Percentiles rank a stretch among this genome's conserved stretches.
phyloP scores from a whole-genome alignment of 768 basidiomycete genomes.

The Lactifluus volemus region DNA sequence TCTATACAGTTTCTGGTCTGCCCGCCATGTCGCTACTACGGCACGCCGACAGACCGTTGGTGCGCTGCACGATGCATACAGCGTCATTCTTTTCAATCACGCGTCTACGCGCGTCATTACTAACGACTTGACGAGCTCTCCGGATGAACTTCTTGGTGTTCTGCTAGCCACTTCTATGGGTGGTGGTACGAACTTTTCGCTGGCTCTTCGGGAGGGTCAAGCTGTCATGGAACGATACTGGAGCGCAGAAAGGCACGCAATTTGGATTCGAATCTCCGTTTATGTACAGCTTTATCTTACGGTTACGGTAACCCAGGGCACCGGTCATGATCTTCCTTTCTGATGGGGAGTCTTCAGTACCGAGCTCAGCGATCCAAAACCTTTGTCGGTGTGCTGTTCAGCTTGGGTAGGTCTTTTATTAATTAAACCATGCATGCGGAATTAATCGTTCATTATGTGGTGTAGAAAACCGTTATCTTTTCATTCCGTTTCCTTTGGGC shows the following conservation, averaged over 20 bases:
- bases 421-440: neutral
- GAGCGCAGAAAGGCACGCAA: conserved; percentile 41
- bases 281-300: neutral
- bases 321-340: conserved; percentile 52
- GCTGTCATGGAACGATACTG: conserved; percentile 37
- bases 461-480: conserved; percentile 46
- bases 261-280: neutral
- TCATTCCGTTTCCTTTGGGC: conserved; percentile 50
- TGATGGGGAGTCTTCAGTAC: conserved; percentile 40
- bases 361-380: conserved; percentile 32
- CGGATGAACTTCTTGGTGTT: conserved; percentile 35
- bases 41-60: conserved; percentile 21
- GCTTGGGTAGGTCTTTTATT: conserved; percentile 31
- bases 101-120: conserved; percentile 21
- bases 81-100: conserved; percentile 40
- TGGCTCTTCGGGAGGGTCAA: conserved; percentile 33
- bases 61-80: conserved; percentile 46
- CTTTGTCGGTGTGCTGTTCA: conserved; percentile 35
- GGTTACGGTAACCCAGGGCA: conserved; percentile 25
- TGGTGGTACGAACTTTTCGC: conserved; percentile 38
- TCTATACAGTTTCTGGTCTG: conserved; percentile 43
- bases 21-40: conserved; percentile 34
- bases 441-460: neutral
- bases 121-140: conserved; percentile 40
- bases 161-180: conserved; percentile 28